Percentiles rank a stretch among this genome's conserved stretches.
phyloP scores from a whole-genome alignment of 192 early-diverging fungal species.

The Phycomyces nitens region DNA sequence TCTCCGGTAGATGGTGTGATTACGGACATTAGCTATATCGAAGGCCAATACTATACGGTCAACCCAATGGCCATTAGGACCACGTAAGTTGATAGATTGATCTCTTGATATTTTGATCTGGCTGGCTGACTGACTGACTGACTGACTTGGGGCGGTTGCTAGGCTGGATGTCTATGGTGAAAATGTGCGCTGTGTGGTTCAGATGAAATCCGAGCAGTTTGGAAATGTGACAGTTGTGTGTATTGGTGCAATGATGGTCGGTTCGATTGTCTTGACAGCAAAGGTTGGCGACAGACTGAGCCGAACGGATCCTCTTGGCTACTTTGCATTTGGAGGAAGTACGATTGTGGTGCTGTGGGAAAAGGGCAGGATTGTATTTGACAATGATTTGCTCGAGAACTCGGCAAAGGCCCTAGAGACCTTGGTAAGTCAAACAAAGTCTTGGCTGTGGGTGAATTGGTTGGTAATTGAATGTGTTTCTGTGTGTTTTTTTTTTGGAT shows the following conservation, averaged over 20 bases:
- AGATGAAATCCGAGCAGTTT: slow-evolving; percentile 60
- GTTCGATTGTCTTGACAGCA: slow-evolving; percentile 63
- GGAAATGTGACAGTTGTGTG: slow-evolving; percentile 67
- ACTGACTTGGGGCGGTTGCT: slow-evolving; percentile 64
- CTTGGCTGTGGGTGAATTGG: no score
- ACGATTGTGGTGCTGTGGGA: slow-evolving; percentile 72
- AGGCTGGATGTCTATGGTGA: slow-evolving; percentile 78
- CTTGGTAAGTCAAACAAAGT: slow-evolving; percentile 38
- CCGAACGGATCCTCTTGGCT: slow-evolving; percentile 75
- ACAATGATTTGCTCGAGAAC: slow-evolving; percentile 66
- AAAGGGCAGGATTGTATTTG: slow-evolving; percentile 57
- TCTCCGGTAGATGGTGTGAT: slow-evolving; percentile 68
- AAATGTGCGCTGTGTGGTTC: slow-evolving; percentile 65
- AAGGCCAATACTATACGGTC: slow-evolving; percentile 78
- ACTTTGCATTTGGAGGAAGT: slow-evolving; percentile 80
- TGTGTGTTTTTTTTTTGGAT: background rate
- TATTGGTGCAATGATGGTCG: slow-evolving; percentile 87
- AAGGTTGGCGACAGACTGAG: slow-evolving; percentile 33
- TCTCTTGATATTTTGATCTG: no score
- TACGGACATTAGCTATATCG: slow-evolving; percentile 47
- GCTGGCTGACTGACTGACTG: no score
- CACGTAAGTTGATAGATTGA: slow-evolving; percentile 7
- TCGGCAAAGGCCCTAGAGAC: slow-evolving; percentile 66
- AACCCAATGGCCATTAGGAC: slow-evolving; percentile 81
- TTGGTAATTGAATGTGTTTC: background rate